Conservation (phyloP, 2,329 filamentous ascomycete genomes). For the Neopestalotiopsis rosae region DNA sequence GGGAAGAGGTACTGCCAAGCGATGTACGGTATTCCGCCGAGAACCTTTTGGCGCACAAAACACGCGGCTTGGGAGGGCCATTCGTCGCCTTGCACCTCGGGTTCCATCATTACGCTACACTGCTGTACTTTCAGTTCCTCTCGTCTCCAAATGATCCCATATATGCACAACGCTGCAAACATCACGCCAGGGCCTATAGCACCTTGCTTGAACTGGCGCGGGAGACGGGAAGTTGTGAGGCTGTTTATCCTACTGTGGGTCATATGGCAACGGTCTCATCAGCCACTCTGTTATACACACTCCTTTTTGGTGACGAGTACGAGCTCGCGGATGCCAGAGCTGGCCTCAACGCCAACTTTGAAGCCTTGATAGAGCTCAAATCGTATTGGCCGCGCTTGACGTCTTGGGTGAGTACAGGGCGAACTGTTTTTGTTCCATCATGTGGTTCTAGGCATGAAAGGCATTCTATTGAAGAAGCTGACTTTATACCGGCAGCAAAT, state of each 20-base stretch:
- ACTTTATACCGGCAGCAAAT: not conserved
- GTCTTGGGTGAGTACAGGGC: not conserved
- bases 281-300: not conserved
- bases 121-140: not conserved
- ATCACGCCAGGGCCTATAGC: not conserved
- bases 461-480: not conserved
- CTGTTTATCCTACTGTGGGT: not conserved
- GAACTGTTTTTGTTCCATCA: not conserved
- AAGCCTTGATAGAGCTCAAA: not conserved
- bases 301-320: not conserved
- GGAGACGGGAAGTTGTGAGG: not conserved
- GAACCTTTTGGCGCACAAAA: not conserved
- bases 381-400: not conserved
- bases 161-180: not conserved
- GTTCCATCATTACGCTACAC: not conserved
- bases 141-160: not conserved
- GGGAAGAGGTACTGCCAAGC: not conserved
- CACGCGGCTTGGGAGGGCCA: not conserved
- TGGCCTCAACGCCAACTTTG: not conserved
- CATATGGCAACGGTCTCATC: not conserved
- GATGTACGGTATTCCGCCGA: not conserved
- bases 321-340: not conserved
- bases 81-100: not conserved
- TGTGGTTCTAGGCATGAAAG: too few species aligned
- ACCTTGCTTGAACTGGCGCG: not conserved